These are phyloP conservation scores for Aureobasidium sp. DNA, from an alignment of 2,329 filamentous ascomycete genomes.

Conservation along the genomic window DNA sequence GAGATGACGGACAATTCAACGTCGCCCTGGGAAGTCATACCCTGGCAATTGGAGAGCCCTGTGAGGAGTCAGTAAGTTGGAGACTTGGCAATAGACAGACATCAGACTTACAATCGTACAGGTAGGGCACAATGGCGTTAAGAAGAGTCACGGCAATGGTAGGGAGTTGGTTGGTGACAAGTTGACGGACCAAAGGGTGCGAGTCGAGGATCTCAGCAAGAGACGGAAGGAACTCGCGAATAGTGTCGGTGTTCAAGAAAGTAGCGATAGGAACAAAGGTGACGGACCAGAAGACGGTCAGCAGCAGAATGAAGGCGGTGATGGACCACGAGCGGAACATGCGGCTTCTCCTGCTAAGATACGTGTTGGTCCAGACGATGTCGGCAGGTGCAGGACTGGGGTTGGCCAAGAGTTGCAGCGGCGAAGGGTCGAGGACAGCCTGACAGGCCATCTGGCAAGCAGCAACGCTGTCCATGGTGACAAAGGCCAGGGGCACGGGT, in stretches of 20 bases:
- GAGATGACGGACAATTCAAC: conserved; percentile 91
- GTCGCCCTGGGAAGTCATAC: conserved; percentile 90
- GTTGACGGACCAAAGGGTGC: conserved; percentile 62
- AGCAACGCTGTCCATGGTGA: conserved; percentile 94
- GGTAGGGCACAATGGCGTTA: conserved; percentile 81
- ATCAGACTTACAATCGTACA: conserved; percentile 63
- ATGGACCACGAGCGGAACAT: conserved; percentile 75
- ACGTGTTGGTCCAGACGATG: conserved; percentile 93
- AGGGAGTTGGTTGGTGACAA: conserved; percentile 81
- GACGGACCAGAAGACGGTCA: conserved; percentile 83
- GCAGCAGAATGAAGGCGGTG: conserved; percentile 69
- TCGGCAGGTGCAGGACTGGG: conserved; percentile 82
- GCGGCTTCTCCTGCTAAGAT: conserved; percentile 64
- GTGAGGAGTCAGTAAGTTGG: not conserved
- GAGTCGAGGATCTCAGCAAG: conserved; percentile 59
- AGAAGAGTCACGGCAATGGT: conserved; percentile 79
- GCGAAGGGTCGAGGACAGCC: conserved; percentile 83
- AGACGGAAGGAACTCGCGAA: conserved; percentile 61
- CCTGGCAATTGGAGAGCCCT: conserved; percentile 73
- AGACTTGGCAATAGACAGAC: not conserved
- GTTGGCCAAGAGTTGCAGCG: conserved; percentile 75
- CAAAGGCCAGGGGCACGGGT: conserved; percentile 79
- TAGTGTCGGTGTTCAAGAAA: conserved; percentile 71
- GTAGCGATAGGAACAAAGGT: conserved; percentile 72
- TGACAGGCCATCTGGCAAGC: conserved; percentile 93